phyloP scores from a whole-genome alignment of 768 basidiomycete genomes.

The Chalciporus sphaerocephalus region DNA sequence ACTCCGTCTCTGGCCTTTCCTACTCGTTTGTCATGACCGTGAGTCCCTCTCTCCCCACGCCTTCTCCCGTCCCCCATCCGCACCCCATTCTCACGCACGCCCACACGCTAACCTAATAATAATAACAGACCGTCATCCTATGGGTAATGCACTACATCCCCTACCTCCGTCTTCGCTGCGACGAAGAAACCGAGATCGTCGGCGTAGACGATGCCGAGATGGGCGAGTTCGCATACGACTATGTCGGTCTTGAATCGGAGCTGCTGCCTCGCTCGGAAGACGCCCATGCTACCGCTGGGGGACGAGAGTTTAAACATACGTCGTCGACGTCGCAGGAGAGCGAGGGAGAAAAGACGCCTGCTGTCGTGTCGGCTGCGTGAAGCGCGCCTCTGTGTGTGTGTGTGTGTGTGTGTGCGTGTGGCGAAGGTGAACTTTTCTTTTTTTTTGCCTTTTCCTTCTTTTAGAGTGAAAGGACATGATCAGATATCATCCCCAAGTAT shows the following conservation, averaged over 20 bases:
- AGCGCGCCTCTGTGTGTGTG: no score
- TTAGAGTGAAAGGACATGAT: no score
- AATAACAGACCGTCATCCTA: constrained; percentile 63
- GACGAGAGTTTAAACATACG: constrained; percentile 34
- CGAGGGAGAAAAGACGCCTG: constrained; percentile 22
- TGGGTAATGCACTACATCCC: constrained; percentile 89
- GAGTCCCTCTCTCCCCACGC: constrained; percentile 28
- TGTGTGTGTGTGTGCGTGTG: no score
- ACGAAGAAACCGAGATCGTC: constrained; percentile 65
- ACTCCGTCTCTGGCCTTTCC: constrained; percentile 57
- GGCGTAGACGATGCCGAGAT: constrained; percentile 89
- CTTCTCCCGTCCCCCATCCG: no score
- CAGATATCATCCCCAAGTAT: no score
- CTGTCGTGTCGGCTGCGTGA: constrained; percentile 1
- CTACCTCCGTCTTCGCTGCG: constrained; percentile 65
- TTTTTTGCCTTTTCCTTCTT: no score
- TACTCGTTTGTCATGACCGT: constrained; percentile 79
- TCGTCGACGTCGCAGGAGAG: constrained; percentile 25
- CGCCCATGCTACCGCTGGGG: constrained; percentile 26
- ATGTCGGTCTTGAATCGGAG: constrained; percentile 67
- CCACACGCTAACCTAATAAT: no score
- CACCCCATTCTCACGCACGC: no score
- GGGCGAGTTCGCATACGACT: constrained; percentile 89
- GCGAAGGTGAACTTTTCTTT: no score
- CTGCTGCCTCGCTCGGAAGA: constrained; percentile 33